Evolutionary conservation across 2,329 filamentous ascomycete species (phyloP), one percentile per base, ranked within the genome.

Genomic region (Pseudogymnoascus sp.): DNA sequence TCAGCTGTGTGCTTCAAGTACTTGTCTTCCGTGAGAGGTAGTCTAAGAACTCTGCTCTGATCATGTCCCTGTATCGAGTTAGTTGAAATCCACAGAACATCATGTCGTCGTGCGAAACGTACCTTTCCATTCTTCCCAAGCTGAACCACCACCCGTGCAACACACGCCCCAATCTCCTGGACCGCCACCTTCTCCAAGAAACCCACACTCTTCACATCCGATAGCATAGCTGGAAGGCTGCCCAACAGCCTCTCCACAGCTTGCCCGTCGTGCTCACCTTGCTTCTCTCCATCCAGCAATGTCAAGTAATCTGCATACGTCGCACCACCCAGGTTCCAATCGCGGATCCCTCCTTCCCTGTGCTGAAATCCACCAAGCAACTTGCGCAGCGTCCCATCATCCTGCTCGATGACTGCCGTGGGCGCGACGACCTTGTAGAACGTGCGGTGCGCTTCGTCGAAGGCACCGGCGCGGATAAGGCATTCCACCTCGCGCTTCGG

Each of bases 401-500:
- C 88, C 45, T 88, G 86, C 70, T 90, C 88, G 64, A 99, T 88
- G 65, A 99, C 83, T 9, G 90, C 85, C 29, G 82, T 80, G 0
- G 94, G 94, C 0, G 90, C 94, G 31, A 97, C 92, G 66, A 88
- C 82, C 65, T 85, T 84, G 64, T 88, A 84, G 61, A 99, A 87
- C 0, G 93, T 90, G 29, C 86, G 83, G 74, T 97, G 94, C 0
- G 94, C 94, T 72, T 94, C 90, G 31, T 85, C 80, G 74, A 86
- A 89, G 42, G 89, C 86, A 39, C 83, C 82, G 1, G 92, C 93
- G 58, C 86, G 85, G 63, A 97, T 82, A 10, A 99, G 85, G 69
- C 87, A 94, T 61, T 87, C 82, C 8, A 93, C 89, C 73, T 96
- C 90, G 4, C 80, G 79, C 52, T 80, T 81, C 9, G 88, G 80